phyloP scores from a whole-genome alignment of 2,329 filamentous ascomycete species.

The Alternaria arbusti region DNA sequence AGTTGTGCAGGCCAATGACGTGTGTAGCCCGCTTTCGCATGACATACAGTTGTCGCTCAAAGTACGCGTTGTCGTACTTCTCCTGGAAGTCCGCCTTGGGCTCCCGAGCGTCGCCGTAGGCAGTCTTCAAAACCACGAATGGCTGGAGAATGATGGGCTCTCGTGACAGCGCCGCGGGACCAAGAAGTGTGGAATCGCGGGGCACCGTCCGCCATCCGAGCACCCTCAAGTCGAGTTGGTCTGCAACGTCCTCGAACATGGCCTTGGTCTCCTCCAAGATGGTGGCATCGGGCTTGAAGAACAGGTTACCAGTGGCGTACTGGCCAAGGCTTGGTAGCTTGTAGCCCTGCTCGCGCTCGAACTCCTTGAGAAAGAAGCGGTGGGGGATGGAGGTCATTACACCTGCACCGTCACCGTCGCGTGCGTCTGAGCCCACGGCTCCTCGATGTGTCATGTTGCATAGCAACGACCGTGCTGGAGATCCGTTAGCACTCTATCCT shows the following conservation, averaged over 20 bases:
- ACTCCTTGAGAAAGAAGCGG: conserved; percentile 98
- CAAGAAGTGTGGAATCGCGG: conserved; percentile 89
- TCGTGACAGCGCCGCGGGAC: conserved; percentile 88
- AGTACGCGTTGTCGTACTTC: conserved; percentile 81
- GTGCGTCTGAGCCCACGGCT: conserved; percentile 95
- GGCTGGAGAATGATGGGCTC: conserved; percentile 96
- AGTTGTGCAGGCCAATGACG: conserved; percentile 93
- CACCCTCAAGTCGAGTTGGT: conserved; percentile 84
- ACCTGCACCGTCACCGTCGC: conserved; percentile 97
- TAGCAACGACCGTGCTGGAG: conserved; percentile 81
- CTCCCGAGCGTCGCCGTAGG: conserved; percentile 81
- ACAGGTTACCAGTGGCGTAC: conserved; percentile 96
- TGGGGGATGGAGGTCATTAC: conserved; percentile 99
- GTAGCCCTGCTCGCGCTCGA: conserved; percentile 86
- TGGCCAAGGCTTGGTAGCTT: conserved; percentile 87
- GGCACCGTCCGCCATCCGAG: conserved; percentile 97
- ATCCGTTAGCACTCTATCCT: conserved; percentile 36
- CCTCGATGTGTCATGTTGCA: conserved; percentile 99
- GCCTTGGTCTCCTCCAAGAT: conserved; percentile 87
- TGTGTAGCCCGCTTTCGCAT: conserved; percentile 94
- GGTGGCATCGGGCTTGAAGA: conserved; percentile 96
- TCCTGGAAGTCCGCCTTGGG: conserved; percentile 80
- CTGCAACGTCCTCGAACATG: conserved; percentile 93
- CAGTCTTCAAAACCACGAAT: conserved; percentile 85
- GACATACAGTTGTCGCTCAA: conserved; percentile 93